phyloP scores from a whole-genome alignment of 352 stramenopile genomes.

The Blastocystis sp. region DNA sequence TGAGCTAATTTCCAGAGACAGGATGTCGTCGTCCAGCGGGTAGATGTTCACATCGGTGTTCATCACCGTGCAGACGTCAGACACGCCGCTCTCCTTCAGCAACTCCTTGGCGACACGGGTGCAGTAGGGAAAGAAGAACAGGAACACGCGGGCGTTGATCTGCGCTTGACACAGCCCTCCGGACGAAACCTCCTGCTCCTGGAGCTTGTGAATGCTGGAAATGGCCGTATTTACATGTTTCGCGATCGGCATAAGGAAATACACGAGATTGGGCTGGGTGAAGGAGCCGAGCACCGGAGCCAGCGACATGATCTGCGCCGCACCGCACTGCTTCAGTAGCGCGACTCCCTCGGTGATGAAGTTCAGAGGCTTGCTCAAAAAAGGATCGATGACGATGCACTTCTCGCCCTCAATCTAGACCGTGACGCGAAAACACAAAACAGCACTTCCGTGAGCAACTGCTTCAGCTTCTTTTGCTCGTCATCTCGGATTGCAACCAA shows the following conservation, averaged over 20 bases:
- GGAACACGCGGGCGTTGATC: neutral
- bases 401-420: slow-evolving; percentile 64
- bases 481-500: slow-evolving; percentile 41
- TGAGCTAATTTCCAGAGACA: slow-evolving; percentile 7
- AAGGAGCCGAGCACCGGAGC: neutral
- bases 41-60: slow-evolving; percentile 56
- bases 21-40: slow-evolving; percentile 59
- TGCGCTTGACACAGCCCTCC: neutral
- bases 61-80: neutral
- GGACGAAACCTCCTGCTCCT: slow-evolving; percentile 21
- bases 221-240: slow-evolving; percentile 7
- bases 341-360: slow-evolving; percentile 30
- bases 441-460: slow-evolving; percentile 43
- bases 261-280: slow-evolving; percentile 17
- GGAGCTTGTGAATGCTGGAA: slow-evolving; percentile 8
- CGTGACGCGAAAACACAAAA: neutral
- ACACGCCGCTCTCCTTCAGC: slow-evolving; percentile 39
- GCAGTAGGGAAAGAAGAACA: slow-evolving; percentile 56
- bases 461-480: slow-evolving; percentile 41
- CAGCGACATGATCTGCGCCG: slow-evolving; percentile 17
- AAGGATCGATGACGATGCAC: slow-evolving; percentile 38
- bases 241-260: slow-evolving; percentile 11
- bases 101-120: slow-evolving; percentile 34
- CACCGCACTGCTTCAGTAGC: slow-evolving; percentile 45
- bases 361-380: slow-evolving; percentile 52